phyloP scores from a whole-genome alignment of 306 rosid genomes.

The Sindora glabra region DNA sequence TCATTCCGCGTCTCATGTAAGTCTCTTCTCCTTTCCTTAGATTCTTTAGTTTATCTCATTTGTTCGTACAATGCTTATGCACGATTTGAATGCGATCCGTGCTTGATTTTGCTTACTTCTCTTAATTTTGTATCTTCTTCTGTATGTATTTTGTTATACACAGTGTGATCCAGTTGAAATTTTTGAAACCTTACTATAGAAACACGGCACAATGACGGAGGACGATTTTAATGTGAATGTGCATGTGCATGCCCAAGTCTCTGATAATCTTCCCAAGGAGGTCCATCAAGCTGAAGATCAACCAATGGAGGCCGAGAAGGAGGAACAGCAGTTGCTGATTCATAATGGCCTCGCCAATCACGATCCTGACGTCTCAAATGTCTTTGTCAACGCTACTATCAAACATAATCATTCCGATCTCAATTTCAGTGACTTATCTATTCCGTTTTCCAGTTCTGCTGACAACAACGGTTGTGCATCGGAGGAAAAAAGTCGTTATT shows the following conservation, averaged over 20 bases:
- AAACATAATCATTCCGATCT: no score
- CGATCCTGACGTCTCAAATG: no score
- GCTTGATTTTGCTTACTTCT: neutral
- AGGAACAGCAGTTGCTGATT: conserved; percentile 4
- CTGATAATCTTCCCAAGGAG: conserved; percentile 20
- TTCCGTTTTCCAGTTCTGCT: no score
- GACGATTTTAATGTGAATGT: conserved; percentile 17
- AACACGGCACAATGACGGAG: conserved; percentile 38
- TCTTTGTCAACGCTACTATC: no score
- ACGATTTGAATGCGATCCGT: neutral
- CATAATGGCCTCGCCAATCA: no score
- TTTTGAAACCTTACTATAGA: neutral
- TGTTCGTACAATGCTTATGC: neutral
- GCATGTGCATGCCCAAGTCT: conserved; percentile 37
- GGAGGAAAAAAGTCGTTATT: neutral
- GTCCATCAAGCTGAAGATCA: conserved; percentile 12
- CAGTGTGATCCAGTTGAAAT: neutral
- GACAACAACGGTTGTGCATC: neutral
- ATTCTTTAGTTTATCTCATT: no score
- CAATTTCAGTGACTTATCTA: no score
- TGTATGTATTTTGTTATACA: neutral
- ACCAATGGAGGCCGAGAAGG: conserved; percentile 8
- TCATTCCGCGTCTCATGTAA: no score
- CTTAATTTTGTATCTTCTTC: conserved; percentile 8
- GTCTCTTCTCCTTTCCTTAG: no score